Base-by-base conservation (phyloP, 106 monocot genomes). In the Apostasia ramifera region DNA sequence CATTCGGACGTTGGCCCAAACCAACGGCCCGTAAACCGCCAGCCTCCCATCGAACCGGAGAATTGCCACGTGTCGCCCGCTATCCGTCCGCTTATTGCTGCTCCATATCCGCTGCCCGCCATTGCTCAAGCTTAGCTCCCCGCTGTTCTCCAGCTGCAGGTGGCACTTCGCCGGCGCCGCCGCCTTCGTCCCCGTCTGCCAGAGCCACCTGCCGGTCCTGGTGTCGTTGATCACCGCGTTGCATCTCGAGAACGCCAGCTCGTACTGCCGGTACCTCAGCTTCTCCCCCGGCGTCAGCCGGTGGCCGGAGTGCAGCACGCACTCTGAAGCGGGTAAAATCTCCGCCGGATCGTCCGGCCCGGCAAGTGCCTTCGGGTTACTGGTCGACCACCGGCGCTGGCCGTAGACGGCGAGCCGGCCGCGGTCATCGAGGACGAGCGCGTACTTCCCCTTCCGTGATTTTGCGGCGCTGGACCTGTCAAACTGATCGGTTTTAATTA, bases 371-470 rank as follows among this genome's bases (percentile, higher is more conserved):
- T 59, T 74, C 44, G 54, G 47, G 72, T 79, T 79, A 37, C 37
- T 63, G 50, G 52, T 80, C 2, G 60, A 41, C 79, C 79, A 80
- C 55, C 68, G 69, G n/a, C 70, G 53, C 14, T 50, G 51, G 1
- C 74, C 79, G 51, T 70, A 74, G 12, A 80, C 43, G 64, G 44
- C 64, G 26, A 80, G 46, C 11, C 38, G 51, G 37, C 79, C 79
- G 40, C 46, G 39, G 37, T 8, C 41, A 2, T 80, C 60, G 47
- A 80, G 80, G n/a, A 75, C 75, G 41, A 80, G 71, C 1, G 71
- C 75, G 66, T 80, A 75, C 44, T 80, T 75, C 1, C 80, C 79
- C 39, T 74, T 80, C 63, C 70, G 74, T 0, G 79, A 56, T 9
- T 53, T 47, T 41, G 10, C 10, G 3, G 7, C 55, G 66, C 66